Base-by-base conservation (phyloP, 805 yeast genomes). In the Yamadazyma tumulicola region DNA sequence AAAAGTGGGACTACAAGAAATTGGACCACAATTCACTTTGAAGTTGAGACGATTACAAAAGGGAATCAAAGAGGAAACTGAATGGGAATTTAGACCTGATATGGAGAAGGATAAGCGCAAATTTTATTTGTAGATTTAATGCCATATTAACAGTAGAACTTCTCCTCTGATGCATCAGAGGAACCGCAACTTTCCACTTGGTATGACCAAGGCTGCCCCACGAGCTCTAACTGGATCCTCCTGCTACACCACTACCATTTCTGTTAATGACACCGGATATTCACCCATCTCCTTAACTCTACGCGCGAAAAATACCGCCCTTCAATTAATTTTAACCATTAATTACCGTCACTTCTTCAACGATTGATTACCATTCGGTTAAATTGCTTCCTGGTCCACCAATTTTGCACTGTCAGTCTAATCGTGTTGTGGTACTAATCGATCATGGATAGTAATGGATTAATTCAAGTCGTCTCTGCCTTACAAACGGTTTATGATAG, bases 91-190 rank as follows among this genome's bases (percentile, higher is more conserved):
- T 64, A 77, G 86, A 48, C 81, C 96, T 3, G 95, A 85, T 46
- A 89, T 93, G 97, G 97, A 93, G 59, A 82, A 83, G 52, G 97
- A 91, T 59, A 91, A 89, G 79, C 80, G 81, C 63, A 88, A 86
- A 75, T 91, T 91, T 57, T 82, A 87, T 54, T 64, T 91, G 47
- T 91, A 26, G 19, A 12, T 21, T 21, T 9, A 21, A 21, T 9
- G 9, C 10, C 23, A 21, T 21, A 21, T 21, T 21, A 21, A 21
- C 9, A 21, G 11, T 21, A 21, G n/a, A n/a, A n/a, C n/a, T n/a
- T n/a, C n/a, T n/a, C n/a, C n/a, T n/a, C n/a, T n/a, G n/a, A n/a
- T n/a, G n/a, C n/a, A n/a, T n/a, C n/a, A n/a, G n/a, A n/a, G n/a
- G n/a, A n/a, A n/a, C n/a, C n/a, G n/a, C n/a, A n/a, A n/a, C n/a